A percentile compares a stretch with the other conserved stretches of the same genome.
Evolutionary conservation across 1,284 basidiomycete genomes (phyloP).

Genomic region (Vanrija sp.): DNA sequence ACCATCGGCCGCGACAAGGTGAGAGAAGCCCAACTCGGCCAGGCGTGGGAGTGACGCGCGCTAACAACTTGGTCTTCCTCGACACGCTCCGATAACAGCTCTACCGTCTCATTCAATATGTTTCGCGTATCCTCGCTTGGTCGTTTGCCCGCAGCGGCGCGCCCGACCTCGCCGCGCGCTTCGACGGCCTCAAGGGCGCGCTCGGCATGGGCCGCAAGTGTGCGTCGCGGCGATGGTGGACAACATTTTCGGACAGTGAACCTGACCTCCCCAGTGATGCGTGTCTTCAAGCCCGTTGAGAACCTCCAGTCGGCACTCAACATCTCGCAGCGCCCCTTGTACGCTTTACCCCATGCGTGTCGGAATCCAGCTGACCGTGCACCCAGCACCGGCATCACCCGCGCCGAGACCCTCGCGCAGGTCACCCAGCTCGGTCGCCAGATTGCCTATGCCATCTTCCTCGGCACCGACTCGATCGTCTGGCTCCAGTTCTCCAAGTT

Average conservation of each 20-base stretch:
- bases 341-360: conserved; percentile 9
- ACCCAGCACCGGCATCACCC: conserved; percentile 25
- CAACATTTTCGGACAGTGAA: background rate
- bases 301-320: conserved; percentile 88
- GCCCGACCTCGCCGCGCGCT: conserved; percentile 64
- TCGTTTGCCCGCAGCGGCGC: conserved; percentile 62
- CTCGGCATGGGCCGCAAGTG: conserved; percentile 73
- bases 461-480: conserved; percentile 71
- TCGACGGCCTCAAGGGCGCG: conserved; percentile 73
- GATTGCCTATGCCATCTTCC: conserved; percentile 85
- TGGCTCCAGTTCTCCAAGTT: conserved; percentile 80
- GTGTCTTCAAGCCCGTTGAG: conserved; percentile 89
- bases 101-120: conserved; percentile 88
- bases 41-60: background rate
- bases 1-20: conserved; percentile 88
- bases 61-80: background rate
- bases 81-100: conserved; percentile 52
- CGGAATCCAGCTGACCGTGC: conserved; percentile 2
- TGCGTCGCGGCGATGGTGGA: conserved; percentile 47
- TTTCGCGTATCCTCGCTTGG: conserved; percentile 87
- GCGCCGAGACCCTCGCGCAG: conserved; percentile 63
- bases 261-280: conserved; percentile 62
- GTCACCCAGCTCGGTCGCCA: conserved; percentile 79
- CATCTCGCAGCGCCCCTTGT: conserved; percentile 56
- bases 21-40: background rate